Conservation (phyloP, 2,329 filamentous ascomycete species). For the Cercospora berteroae region DNA sequence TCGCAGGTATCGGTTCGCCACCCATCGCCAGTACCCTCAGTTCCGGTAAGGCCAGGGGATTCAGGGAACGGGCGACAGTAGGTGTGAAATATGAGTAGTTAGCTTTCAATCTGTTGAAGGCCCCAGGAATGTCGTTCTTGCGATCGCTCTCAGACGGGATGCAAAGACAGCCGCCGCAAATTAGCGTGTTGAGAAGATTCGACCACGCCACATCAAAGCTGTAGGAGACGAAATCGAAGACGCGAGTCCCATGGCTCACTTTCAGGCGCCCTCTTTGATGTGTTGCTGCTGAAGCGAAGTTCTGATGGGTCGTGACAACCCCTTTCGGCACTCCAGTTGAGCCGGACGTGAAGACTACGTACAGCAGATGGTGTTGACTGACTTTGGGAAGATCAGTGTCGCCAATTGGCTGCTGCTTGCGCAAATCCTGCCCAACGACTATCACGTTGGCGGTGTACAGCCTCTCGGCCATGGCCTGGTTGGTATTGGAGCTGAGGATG, state of each 20-base stretch:
- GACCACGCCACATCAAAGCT: constrained; percentile 21
- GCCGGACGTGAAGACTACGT: constrained; percentile 21
- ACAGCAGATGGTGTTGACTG: background rate
- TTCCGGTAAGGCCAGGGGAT: constrained; percentile 29
- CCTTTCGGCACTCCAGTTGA: constrained; percentile 23
- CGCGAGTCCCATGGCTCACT: constrained; percentile 13
- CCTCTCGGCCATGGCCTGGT: background rate
- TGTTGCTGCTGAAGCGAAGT: constrained; percentile 9
- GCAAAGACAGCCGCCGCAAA: constrained; percentile 23
- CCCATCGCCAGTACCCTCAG: constrained; percentile 12
- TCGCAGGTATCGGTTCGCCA: constrained; percentile 44
- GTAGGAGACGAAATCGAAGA: constrained; percentile 21
- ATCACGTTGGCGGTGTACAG: background rate
- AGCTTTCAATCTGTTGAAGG: constrained; percentile 23
- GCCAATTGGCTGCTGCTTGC: background rate
- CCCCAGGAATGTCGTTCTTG: constrained; percentile 36
- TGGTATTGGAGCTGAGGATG: constrained; percentile 5
- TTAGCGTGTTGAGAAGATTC: constrained; percentile 21
- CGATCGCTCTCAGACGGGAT: constrained; percentile 13
- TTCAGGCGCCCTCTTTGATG: constrained; percentile 5
- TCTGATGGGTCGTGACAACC: constrained; percentile 15
- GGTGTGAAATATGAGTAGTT: constrained; percentile 56
- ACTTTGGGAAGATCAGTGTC: background rate
- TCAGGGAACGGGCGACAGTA: constrained; percentile 50
- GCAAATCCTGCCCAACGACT: background rate